phyloP scores from a whole-genome alignment of 139 green algal species.

The Picochlorum sp. region DNA sequence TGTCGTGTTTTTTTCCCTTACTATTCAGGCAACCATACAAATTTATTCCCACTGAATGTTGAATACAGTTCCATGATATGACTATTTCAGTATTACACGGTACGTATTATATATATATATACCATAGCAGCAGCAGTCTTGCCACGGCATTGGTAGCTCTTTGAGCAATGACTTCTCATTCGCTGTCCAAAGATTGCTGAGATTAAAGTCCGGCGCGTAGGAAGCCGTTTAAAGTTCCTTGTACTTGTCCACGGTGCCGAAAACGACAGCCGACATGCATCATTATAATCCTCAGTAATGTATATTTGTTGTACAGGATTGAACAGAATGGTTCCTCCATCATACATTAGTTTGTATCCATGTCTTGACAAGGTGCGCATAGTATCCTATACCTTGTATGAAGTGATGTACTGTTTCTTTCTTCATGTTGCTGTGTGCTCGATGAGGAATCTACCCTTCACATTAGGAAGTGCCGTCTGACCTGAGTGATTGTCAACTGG shows the following conservation, averaged over 20 bases:
- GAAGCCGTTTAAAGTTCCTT: slow-evolving; percentile 23
- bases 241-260: slow-evolving; percentile 21
- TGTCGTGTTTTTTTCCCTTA: too few relatives aligned
- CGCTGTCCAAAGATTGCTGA: slow-evolving; percentile 37
- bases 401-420: neutral
- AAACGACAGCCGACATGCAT: slow-evolving; percentile 18
- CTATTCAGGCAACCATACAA: too few relatives aligned
- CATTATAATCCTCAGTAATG: too few relatives aligned
- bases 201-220: slow-evolving; percentile 22
- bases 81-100: too few relatives aligned
- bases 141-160: slow-evolving; percentile 34
- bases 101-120: neutral
- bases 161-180: slow-evolving; percentile 23
- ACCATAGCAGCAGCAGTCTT: slow-evolving; percentile 24
- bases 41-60: too few relatives aligned
- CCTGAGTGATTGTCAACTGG: slow-evolving; percentile 37
- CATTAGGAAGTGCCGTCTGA: slow-evolving; percentile 43
- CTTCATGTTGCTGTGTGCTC: slow-evolving; percentile 3
- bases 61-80: too few relatives aligned
- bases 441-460: slow-evolving; percentile 22
- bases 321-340: too few relatives aligned
- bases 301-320: too few relatives aligned
- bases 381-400: too few relatives aligned
- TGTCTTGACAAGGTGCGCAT: too few relatives aligned
- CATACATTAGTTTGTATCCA: neutral